Percentiles rank a stretch among this genome's conserved stretches.
Evolutionary conservation across 169 alveolate species (phyloP).

Genomic region (Plasmodium gallinaceum): DNA sequence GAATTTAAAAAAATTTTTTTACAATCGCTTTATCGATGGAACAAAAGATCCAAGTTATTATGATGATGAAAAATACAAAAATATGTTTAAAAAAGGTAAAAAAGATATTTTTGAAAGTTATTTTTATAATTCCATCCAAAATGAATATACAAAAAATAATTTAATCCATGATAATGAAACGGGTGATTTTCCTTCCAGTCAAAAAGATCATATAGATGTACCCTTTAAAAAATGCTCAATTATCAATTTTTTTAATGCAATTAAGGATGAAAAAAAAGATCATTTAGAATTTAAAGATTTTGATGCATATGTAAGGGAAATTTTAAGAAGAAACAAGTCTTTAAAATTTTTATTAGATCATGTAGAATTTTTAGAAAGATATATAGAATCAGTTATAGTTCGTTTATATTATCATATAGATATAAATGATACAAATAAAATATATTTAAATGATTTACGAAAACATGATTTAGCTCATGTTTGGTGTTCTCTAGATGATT

Average conservation of each 20-base stretch:
- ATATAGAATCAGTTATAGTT: constrained; percentile 74
- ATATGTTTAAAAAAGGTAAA: constrained; percentile 5
- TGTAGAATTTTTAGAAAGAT: constrained; percentile 70
- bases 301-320: constrained; percentile 61
- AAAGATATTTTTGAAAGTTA: constrained; percentile 6
- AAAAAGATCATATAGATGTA: constrained; percentile 32
- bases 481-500: constrained; percentile 71
- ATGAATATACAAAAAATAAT: neutral
- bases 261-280: constrained; percentile 34
- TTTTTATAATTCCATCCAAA: neutral
- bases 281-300: constrained; percentile 63
- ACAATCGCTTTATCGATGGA: constrained; percentile 70
- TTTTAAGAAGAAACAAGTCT: constrained; percentile 54
- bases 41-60: constrained; percentile 72
- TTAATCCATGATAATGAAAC: neutral
- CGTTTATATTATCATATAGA: constrained; percentile 66
- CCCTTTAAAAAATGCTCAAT: constrained; percentile 63
- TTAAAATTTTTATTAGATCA: constrained; percentile 53
- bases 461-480: constrained; percentile 70
- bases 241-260: constrained; percentile 65
- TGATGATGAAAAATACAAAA: constrained; percentile 40
- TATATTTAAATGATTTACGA: constrained; percentile 51
- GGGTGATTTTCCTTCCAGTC: neutral
- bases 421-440: constrained; percentile 66
- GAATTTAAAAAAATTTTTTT: constrained; percentile 21